Evolutionary conservation across 495 filamentous ascomycete species (phyloP).

Genomic region (Extremus antarcticus): DNA sequence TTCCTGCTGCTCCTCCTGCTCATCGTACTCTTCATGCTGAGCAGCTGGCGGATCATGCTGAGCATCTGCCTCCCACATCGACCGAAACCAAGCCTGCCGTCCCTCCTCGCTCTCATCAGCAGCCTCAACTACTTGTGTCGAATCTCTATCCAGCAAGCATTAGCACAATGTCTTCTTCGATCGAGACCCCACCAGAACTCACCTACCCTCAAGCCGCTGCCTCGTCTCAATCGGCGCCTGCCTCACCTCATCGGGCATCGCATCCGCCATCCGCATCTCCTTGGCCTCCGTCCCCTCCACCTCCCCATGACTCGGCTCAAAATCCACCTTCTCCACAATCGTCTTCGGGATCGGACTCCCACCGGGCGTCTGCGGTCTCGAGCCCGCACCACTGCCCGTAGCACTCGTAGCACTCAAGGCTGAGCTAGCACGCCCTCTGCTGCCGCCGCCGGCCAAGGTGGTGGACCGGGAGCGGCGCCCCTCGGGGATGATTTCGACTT

Average conservation of each 20-base stretch:
- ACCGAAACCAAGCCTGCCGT: conserved; percentile 11
- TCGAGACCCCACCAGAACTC: conserved; percentile 6
- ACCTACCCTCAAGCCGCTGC: conserved; percentile 40
- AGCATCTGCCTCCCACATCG: conserved; percentile 13
- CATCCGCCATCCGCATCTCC: conserved; percentile 65
- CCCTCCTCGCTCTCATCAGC: conserved; percentile 4
- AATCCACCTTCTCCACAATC: conserved; percentile 70
- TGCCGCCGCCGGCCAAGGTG: conserved; percentile 27
- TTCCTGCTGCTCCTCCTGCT: conserved; percentile 37
- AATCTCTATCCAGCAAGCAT: not conserved
- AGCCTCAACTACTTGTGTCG: not conserved
- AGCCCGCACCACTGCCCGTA: not conserved
- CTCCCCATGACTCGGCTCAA: conserved; percentile 65
- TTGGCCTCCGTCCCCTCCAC: conserved; percentile 76
- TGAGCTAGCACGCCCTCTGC: conserved; percentile 1
- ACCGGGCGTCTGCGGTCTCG: conserved; percentile 38
- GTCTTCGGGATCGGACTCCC: conserved; percentile 64
- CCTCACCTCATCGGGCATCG: conserved; percentile 61
- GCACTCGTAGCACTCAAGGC: not conserved
- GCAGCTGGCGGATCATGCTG: not conserved
- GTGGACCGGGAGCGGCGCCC: conserved; percentile 38
- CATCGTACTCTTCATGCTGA: conserved; percentile 5
- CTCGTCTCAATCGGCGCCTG: conserved; percentile 41
- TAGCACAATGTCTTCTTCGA: conserved; percentile 1
- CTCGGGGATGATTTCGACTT: conserved; percentile 51